Conservation (phyloP, 2,329 filamentous ascomycete species). For the Camillea tinctor region DNA sequence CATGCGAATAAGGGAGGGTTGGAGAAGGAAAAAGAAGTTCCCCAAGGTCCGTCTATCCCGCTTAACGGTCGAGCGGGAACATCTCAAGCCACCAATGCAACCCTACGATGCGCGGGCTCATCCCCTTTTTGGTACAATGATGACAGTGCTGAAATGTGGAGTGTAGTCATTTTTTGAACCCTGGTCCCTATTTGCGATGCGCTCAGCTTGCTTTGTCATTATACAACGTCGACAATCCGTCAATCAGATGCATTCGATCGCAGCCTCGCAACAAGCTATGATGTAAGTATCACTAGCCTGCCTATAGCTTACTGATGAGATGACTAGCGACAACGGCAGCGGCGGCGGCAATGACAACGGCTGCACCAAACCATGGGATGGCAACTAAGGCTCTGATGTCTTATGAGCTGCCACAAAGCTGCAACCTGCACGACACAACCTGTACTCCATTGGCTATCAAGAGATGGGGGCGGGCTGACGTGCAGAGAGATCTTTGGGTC, state of each 20-base stretch:
- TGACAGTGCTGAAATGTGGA: neutral
- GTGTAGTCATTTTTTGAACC: neutral
- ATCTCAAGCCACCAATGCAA: conserved; percentile 17
- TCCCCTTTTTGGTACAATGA: conserved; percentile 1
- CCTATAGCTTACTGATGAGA: neutral
- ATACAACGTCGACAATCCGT: too few species aligned
- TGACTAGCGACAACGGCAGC: neutral
- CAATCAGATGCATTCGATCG: neutral
- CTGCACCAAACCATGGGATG: neutral
- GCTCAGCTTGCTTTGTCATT: neutral
- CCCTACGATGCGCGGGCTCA: conserved; percentile 2
- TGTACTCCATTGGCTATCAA: neutral
- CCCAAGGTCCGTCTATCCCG: conserved; percentile 1
- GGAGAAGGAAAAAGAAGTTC: neutral
- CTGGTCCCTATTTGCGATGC: neutral
- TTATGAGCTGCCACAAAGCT: neutral
- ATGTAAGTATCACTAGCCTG: neutral
- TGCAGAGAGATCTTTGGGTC: neutral
- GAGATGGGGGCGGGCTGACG: neutral
- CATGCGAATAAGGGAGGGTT: conserved; percentile 5
- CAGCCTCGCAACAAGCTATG: neutral
- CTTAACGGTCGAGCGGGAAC: conserved; percentile 15
- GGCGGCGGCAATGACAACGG: neutral
- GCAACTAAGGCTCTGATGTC: neutral
- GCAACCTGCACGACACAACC: neutral